Base-by-base conservation (phyloP, 2,329 filamentous ascomycete species). In the Fusarium pilosicola region DNA sequence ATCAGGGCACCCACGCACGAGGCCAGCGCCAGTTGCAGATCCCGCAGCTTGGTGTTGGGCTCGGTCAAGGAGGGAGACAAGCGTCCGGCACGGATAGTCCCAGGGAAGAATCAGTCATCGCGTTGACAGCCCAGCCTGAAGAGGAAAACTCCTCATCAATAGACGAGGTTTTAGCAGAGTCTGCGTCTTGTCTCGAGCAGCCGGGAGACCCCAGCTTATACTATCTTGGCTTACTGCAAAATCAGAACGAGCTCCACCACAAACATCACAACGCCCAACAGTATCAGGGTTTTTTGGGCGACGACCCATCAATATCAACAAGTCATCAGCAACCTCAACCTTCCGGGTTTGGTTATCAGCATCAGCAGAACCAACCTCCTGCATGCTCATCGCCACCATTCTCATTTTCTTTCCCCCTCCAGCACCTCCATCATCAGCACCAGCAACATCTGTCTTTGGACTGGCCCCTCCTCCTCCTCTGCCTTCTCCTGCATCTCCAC, bases 11-110 rank as follows among this genome's bases (percentile, higher is more conserved):
- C 75, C 68, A 75, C 71, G 73, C 68, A 65, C 76, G 61, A 76
- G 75, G 65, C 66, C 70, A 75, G 62, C 69, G 62, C 60, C 72
- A 70, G 60, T 68, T 70, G 76, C 76, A 76, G 76, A 77, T 77
- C 76, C 68, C 76, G 74, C 74, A 62, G 55, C 59, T 57, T 63
- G 68, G 65, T 66, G 65, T 77, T 76, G 76, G 76, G 76, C 73
- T 77, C 74, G 74, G 76, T 74, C 74, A 69, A 62, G 63, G 66
- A 76, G 75, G 67, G 48, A 73, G 70, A 75, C 72, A 77, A 77
- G 76, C 59, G 45, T 55, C 55, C 36, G 54, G 62, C 59, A 55
- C 61, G 52, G 67, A 55, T 54, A 64, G 66, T 51, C 41, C 48
- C 67, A 70, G 60, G 48, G 36, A 61, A 66, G 67, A 72, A 66